These are phyloP conservation scores for Hygrocybe punicea DNA, from an alignment of 768 basidiomycete genomes.

Conservation along the genomic window DNA sequence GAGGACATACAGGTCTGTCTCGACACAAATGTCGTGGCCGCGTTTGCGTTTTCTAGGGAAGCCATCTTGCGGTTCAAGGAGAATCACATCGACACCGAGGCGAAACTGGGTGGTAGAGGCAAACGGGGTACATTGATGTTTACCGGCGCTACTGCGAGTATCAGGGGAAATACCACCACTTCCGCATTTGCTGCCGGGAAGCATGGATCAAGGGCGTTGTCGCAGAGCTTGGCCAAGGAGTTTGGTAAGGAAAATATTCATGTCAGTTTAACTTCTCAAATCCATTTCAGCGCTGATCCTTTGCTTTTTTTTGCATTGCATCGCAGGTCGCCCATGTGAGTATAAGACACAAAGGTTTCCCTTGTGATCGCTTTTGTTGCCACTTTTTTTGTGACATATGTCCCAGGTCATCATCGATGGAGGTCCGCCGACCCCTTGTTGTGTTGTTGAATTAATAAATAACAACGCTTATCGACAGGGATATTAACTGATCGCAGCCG, in stretches of 20 bases:
- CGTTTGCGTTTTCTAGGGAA: slow-evolving; percentile 62
- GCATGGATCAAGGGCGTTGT: slow-evolving; percentile 57
- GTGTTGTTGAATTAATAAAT: neutral
- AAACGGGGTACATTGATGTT: slow-evolving; percentile 65
- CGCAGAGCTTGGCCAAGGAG: slow-evolving; percentile 72
- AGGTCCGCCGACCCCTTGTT: slow-evolving; percentile 28
- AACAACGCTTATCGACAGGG: slow-evolving; percentile 18
- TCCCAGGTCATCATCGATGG: slow-evolving; percentile 68
- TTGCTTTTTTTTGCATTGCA: neutral
- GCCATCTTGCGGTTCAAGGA: slow-evolving; percentile 58
- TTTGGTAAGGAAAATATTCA: slow-evolving; percentile 74
- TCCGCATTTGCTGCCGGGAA: slow-evolving; percentile 65
- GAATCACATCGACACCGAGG: slow-evolving; percentile 41
- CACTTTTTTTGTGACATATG: slow-evolving; percentile 1
- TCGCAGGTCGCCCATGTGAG: slow-evolving; percentile 68
- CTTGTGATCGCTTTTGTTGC: neutral
- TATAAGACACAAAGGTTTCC: slow-evolving; percentile 12
- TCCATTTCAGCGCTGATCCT: neutral
- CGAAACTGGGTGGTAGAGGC: slow-evolving; percentile 30
- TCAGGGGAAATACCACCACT: slow-evolving; percentile 58
- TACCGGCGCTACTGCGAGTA: slow-evolving; percentile 68
- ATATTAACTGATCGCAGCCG: slow-evolving; percentile 36
- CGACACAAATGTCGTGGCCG: slow-evolving; percentile 53
- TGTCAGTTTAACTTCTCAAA: slow-evolving; percentile 35
- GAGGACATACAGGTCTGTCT: slow-evolving; percentile 51